Conservation (phyloP, 352 stramenopile genomes). For the Phytophthora aleatoria region DNA sequence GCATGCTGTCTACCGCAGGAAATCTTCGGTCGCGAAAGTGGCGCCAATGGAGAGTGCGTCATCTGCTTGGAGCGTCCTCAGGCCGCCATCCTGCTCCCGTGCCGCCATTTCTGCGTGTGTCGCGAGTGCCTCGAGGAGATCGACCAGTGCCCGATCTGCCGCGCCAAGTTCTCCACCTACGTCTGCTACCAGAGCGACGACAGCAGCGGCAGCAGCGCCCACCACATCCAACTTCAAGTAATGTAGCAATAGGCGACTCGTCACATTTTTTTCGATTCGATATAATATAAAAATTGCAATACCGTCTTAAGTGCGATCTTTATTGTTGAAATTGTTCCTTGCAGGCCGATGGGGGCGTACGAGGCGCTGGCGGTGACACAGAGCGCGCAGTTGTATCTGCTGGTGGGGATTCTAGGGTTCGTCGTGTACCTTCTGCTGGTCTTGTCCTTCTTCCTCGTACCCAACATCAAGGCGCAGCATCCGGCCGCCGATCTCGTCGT, state of each 20-base stretch:
- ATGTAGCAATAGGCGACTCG: too few relatives aligned
- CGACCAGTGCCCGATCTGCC: conserved; percentile 75
- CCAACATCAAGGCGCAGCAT: conserved; percentile 82
- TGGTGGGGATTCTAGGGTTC: conserved; percentile 58
- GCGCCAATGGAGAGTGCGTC: conserved; percentile 49
- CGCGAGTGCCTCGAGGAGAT: conserved; percentile 69
- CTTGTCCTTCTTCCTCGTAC: conserved; percentile 71
- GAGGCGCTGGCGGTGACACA: conserved; percentile 61
- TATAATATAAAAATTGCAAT: not conserved
- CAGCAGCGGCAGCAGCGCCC: too few relatives aligned
- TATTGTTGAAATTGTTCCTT: not conserved
- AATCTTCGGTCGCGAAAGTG: conserved; percentile 43
- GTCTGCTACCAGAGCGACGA: conserved; percentile 16
- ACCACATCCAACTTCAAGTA: too few relatives aligned
- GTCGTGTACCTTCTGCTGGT: conserved; percentile 71
- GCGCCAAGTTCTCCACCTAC: conserved; percentile 63
- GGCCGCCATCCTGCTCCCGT: conserved; percentile 58
- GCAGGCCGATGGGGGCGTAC: conserved; percentile 40
- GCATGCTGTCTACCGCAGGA: conserved; percentile 35
- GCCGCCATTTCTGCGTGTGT: conserved; percentile 72
- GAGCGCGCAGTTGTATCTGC: conserved; percentile 60
- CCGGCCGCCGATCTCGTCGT: conserved; percentile 76
- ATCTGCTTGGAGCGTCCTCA: conserved; percentile 65
- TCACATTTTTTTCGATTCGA: too few relatives aligned
- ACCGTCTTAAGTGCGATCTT: conserved; percentile 15